Base-by-base conservation (phyloP, 371 early-diverging fungal species). In the Quaeritorhiza haematococci region DNA sequence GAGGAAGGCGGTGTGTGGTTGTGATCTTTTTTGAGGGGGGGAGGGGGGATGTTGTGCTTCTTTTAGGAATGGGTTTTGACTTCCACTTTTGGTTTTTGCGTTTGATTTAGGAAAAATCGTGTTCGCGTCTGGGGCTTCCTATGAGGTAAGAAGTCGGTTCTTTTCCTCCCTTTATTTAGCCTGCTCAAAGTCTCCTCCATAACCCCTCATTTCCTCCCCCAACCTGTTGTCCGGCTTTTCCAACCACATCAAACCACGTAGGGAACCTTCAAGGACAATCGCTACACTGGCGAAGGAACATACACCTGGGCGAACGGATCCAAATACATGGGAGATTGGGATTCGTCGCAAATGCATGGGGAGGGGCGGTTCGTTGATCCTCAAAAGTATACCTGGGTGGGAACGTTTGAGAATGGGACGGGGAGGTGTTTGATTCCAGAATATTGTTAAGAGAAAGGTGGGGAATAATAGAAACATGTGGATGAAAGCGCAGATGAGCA, bases 201-300 rank as follows among this genome's bases (percentile, higher is more conserved):
- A 4, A 21, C 33, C 35, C 34, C 21, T 4, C 24, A 6, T 23
- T 6, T 32, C 51, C 26, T 8, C 51, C 19, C 29, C 13, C 3
- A 3, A 3, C 6, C 17, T 23, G n/a, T 8, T n/a, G 15, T 2
- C 32, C 28, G 7, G 32, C 21, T 19, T 23, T 7, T 24, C 28
- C 26, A 34, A 33, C 15, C 3, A 15, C 1, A 17, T 58, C 28
- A 43, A 8, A 6, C 42, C 7, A 33, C 17, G 38, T 34, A 67
- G 67, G 68, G 68, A 23, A 32, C 38, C 19, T 60, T 56, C 60
- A 63, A 58, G 45, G 68, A 67, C 4, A 67, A 63, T 46, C 53
- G 45, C 29, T 67, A 63, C 51, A 35, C 23, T n/a, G 68, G 68
- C 0, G 35, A 52, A 15, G 68, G 68, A 8, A 58, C 63, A 34